Conservation (phyloP, 2,329 filamentous ascomycete genomes). For the Fusarium concolor region DNA sequence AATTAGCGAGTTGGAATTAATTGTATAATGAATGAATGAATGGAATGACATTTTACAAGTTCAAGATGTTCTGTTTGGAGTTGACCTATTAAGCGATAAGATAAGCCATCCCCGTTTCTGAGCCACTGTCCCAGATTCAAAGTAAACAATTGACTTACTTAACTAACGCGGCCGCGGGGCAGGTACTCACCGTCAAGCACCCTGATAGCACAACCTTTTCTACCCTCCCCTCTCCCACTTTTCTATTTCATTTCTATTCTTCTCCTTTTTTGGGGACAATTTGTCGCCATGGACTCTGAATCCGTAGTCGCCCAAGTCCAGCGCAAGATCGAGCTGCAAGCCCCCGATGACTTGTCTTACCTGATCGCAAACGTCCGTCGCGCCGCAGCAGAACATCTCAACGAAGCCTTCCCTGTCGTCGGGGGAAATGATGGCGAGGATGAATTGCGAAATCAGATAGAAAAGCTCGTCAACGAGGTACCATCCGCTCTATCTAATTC, state of each 20-base stretch:
- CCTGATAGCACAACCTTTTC: constrained; percentile 26
- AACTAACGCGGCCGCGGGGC: constrained; percentile 26
- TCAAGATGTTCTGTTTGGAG: background rate
- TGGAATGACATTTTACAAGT: background rate
- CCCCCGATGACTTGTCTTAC: constrained; percentile 77
- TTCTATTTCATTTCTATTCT: background rate
- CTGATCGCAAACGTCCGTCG: constrained; percentile 76
- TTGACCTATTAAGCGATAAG: constrained; percentile 14
- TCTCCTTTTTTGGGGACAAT: background rate
- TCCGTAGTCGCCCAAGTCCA: constrained; percentile 59
- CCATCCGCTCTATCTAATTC: background rate
- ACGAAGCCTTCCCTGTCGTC: constrained; percentile 74
- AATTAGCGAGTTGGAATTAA: background rate
- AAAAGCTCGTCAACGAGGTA: constrained; percentile 70
- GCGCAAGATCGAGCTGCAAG: constrained; percentile 83
- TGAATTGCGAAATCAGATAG: constrained; percentile 68
- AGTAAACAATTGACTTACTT: constrained; percentile 28
- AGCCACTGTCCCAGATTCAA: constrained; percentile 6
- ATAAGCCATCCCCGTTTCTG: constrained; percentile 27
- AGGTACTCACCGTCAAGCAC: constrained; percentile 18
- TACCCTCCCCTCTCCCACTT: background rate
- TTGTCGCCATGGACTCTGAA: constrained; percentile 50
- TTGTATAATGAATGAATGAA: background rate
- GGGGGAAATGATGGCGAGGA: constrained; percentile 63
- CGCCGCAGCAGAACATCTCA: constrained; percentile 74